Percentiles rank a stretch among this genome's conserved stretches.
Evolutionary conservation across 176 grass and related monocot species (phyloP).

Genomic region (Aechmea fasciata): DNA sequence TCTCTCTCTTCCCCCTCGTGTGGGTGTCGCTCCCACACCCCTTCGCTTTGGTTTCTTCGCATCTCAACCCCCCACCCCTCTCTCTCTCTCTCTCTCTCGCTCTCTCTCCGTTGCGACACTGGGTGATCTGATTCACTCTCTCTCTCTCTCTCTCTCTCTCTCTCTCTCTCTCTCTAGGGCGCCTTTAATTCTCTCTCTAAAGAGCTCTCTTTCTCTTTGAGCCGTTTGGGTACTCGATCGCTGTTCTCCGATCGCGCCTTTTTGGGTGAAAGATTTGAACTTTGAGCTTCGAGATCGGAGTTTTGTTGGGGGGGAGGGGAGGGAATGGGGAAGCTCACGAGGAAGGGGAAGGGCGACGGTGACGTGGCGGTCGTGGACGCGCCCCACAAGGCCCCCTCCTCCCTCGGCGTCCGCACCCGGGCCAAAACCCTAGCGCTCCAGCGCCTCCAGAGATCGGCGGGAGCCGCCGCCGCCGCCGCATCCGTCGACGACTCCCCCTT

Average conservation of each 20-base stretch:
- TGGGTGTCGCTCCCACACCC: neutral
- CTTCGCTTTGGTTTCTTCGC: neutral
- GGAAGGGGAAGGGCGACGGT: constrained; percentile 10
- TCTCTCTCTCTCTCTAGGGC: neutral
- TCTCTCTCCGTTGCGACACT: neutral
- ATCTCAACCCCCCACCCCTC: neutral
- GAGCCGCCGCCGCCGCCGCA: neutral
- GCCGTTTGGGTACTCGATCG: neutral
- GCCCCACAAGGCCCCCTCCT: constrained; percentile 7
- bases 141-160: neutral
- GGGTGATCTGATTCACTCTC: neutral
- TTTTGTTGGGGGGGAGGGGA: neutral
- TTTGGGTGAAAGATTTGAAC: neutral
- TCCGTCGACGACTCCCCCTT: neutral
- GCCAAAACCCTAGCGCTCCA: constrained; percentile 13
- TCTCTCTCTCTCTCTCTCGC: neutral
- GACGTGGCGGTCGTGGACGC: constrained; percentile 15
- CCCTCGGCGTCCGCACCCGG: constrained; percentile 13
- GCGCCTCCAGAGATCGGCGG: constrained; percentile 1
- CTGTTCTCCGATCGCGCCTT: neutral
- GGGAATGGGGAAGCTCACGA: constrained; percentile 16
- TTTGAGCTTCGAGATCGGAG: neutral
- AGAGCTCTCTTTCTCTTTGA: neutral
- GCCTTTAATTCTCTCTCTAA: neutral
- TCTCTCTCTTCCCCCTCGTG: constrained; percentile 1